A percentile compares a stretch with the other conserved stretches of the same genome.
Conservation (phyloP, 805 yeast species). For the Pichia kluyveri region DNA sequence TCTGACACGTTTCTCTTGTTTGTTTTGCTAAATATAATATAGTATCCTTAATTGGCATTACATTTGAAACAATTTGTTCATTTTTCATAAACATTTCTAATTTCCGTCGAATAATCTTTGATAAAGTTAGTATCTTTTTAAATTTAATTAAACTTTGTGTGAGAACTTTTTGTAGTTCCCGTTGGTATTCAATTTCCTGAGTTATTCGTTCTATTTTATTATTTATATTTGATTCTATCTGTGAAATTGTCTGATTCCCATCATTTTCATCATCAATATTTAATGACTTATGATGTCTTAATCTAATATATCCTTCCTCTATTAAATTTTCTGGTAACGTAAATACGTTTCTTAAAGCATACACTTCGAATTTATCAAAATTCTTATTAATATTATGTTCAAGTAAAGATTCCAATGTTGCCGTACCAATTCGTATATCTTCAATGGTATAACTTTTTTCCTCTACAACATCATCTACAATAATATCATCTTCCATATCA, state of each 20-base stretch:
- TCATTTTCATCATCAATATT: slow-evolving; percentile 15
- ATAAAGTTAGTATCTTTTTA: background rate
- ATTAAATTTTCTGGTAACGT: slow-evolving; percentile 59
- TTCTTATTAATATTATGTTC: slow-evolving; percentile 71
- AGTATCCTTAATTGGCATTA: slow-evolving; percentile 3
- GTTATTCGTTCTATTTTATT: slow-evolving; percentile 11
- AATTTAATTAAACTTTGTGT: background rate
- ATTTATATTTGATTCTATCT: slow-evolving; percentile 11
- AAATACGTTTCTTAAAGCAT: slow-evolving; percentile 68
- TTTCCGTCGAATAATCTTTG: background rate
- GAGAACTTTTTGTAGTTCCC: background rate
- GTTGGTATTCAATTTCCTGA: slow-evolving; percentile 1
- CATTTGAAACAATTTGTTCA: background rate
- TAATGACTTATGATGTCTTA: slow-evolving; percentile 61
- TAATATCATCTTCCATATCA: slow-evolving; percentile 7
- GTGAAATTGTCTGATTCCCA: background rate
- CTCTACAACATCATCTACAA: slow-evolving; percentile 4
- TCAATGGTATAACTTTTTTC: slow-evolving; percentile 13
- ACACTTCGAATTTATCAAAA: slow-evolving; percentile 80
- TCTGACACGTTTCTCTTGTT: background rate
- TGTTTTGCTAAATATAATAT: slow-evolving; percentile 1
- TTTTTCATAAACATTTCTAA: background rate
- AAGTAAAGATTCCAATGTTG: slow-evolving; percentile 64
- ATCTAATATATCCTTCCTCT: slow-evolving; percentile 54
- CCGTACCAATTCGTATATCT: slow-evolving; percentile 72